Conservation (phyloP, 2,329 filamentous ascomycete genomes). For the Hypoxylon sp. region DNA sequence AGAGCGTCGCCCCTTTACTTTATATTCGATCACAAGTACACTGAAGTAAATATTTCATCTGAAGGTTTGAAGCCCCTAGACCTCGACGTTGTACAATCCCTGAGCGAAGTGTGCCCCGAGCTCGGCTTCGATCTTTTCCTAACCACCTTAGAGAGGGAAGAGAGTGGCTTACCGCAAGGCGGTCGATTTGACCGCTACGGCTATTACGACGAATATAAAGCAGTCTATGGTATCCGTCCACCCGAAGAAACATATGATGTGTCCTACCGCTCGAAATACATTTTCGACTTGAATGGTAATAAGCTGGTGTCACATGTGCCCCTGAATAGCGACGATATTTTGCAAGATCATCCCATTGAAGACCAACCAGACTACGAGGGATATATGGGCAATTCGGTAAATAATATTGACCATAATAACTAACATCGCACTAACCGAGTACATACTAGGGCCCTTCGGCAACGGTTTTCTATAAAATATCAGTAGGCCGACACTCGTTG, state of each 20-base stretch:
- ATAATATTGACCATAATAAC: constrained; percentile 7
- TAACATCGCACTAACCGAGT: constrained; percentile 14
- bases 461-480: constrained; percentile 22
- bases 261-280: constrained; percentile 39
- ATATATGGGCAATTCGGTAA: constrained; percentile 52
- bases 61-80: constrained; percentile 52
- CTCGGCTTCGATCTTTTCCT: constrained; percentile 55
- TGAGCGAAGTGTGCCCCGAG: constrained; percentile 48
- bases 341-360: constrained; percentile 47
- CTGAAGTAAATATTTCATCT: constrained; percentile 53
- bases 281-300: constrained; percentile 52
- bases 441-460: constrained; percentile 3
- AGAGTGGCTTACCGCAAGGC: constrained; percentile 40
- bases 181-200: background rate
- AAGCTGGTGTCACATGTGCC: constrained; percentile 34
- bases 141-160: constrained; percentile 52
- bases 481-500: constrained; percentile 27
- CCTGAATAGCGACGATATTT: constrained; percentile 45
- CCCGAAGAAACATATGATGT: constrained; percentile 38
- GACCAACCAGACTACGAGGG: constrained; percentile 44
- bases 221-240: constrained; percentile 10
- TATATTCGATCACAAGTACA: constrained; percentile 56
- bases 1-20: constrained; percentile 49
- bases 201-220: background rate
- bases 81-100: constrained; percentile 44